Base-by-base conservation (phyloP, 441 rosid genomes). In the Populus trichocarpa region DNA sequence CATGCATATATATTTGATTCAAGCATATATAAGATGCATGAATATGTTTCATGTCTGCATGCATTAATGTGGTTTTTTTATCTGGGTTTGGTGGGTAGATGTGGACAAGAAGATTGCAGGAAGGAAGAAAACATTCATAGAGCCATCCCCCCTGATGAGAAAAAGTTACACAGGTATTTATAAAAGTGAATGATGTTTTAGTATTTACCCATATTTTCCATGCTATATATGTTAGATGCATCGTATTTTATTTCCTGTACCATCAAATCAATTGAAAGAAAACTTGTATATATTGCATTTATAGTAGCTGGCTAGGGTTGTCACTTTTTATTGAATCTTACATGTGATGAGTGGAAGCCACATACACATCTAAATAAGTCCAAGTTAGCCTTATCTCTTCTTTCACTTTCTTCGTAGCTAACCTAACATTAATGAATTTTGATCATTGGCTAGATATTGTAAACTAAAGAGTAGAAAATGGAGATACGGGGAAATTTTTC, bases 141-240 rank as follows among this genome's bases (percentile, higher is more conserved):
- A 89, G 67, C 81, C 80, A 20, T 75, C 88, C 75, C 85, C 88
- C 11, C 4, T 71, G 25, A 79, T 86, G 69, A 75, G 86, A 77
- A 90, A 89, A 85, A 90, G 85, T 79, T 74, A 82, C 84, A 88
- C 89, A 80, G 89, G 96, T 91, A 76, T 61, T 40, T 57, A 71
- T 40, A 61, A 14, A 6, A 32, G 36, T 14, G 6, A 20, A 32
- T 8, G 1, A 5, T 65, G 69, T 78, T 23, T 78, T 75, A 72
- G 67, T 80, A 71, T 70, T 77, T 12, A 79, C 71, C 74, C 86
- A 50, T 71, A 53, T 70, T 76, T 83, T 80, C 73, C 70, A 79
- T 79, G 33, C 80, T 53, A 53, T 7, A 4, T 36, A 76, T 71
- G 25, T 67, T 82, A 53, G 72, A 57, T 75, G 70, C 35, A 28